Conservation (phyloP, 129 eudicot genomes). For the Flaveria robusta region DNA sequence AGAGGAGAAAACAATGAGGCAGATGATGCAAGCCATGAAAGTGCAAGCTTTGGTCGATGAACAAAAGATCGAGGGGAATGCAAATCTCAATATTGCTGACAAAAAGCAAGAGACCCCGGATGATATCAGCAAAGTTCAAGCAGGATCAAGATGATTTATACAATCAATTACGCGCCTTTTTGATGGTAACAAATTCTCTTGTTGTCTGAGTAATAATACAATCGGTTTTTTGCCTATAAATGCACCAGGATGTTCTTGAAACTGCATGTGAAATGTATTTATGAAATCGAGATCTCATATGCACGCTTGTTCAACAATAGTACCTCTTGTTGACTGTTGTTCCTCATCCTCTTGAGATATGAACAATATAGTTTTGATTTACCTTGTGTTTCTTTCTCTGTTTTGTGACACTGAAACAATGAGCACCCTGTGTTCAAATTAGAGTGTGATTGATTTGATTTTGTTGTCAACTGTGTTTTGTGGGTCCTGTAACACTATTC, state of each 20-base stretch:
- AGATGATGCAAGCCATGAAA: conserved; percentile 69
- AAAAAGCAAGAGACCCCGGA: conserved; percentile 33
- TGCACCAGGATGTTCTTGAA: conserved; percentile 2
- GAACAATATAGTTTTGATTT: not conserved
- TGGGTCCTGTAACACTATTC: not conserved
- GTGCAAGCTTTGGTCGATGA: conserved; percentile 65
- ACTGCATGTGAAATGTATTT: not conserved
- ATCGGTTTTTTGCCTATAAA: not conserved
- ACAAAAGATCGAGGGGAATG: conserved; percentile 47
- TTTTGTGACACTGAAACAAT: not conserved
- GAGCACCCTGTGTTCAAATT: not conserved
- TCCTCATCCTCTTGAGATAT: not conserved
- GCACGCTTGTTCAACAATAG: conserved; percentile 7
- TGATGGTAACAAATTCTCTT: not conserved
- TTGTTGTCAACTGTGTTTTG: not conserved
- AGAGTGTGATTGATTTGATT: not conserved
- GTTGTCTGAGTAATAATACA: conserved; percentile 6
- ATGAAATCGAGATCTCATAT: not conserved
- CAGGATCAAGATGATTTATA: conserved; percentile 8
- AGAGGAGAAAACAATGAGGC: conserved; percentile 66
- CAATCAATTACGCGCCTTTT: not conserved
- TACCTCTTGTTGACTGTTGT: not conserved
- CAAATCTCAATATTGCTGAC: conserved; percentile 38
- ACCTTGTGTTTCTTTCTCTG: not conserved
- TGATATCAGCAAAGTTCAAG: conserved; percentile 3